phyloP scores from a whole-genome alignment of 495 filamentous ascomycete species.

The Talaromyces adpressus region DNA sequence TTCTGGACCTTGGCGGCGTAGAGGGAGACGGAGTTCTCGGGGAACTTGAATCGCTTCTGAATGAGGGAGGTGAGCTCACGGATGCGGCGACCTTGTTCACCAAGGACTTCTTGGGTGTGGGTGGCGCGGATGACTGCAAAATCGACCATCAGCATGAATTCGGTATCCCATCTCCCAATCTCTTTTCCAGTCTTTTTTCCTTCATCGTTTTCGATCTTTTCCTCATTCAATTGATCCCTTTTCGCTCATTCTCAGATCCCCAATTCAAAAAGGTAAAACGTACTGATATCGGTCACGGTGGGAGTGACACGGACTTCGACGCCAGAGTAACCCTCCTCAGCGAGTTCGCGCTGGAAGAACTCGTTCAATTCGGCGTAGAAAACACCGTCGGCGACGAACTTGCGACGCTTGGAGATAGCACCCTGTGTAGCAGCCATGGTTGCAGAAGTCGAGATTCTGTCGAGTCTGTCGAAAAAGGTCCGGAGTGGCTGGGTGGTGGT shows the following conservation, averaged over 20 bases:
- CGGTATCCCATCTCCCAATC: conserved; percentile 4
- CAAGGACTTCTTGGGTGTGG: conserved; percentile 99
- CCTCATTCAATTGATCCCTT: not conserved
- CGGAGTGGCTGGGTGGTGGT: conserved; percentile 18
- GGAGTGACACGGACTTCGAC: conserved; percentile 99
- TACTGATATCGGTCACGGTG: conserved; percentile 98
- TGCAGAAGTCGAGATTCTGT: conserved; percentile 21
- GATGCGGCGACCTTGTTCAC: conserved; percentile 98
- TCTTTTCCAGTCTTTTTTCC: conserved; percentile 4
- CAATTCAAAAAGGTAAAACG: conserved; percentile 22
- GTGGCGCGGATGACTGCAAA: conserved; percentile 87
- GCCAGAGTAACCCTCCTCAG: conserved; percentile 99
- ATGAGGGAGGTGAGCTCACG: conserved; percentile 99
- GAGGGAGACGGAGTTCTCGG: conserved; percentile 98
- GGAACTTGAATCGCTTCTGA: conserved; percentile 99
- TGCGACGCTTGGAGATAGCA: conserved; percentile 92
- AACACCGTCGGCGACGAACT: conserved; percentile 99
- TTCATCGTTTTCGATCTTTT: not conserved
- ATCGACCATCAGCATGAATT: conserved; percentile 12
- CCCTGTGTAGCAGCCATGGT: conserved; percentile 63
- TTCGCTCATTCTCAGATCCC: conserved; percentile 8
- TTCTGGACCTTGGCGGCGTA: conserved; percentile 99
- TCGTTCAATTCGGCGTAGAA: conserved; percentile 99
- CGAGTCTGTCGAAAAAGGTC: conserved; percentile 25
- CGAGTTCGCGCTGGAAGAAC: conserved; percentile 99